Conservation (phyloP, 2,329 filamentous ascomycete species). For the Aureobasidium mangrovei region DNA sequence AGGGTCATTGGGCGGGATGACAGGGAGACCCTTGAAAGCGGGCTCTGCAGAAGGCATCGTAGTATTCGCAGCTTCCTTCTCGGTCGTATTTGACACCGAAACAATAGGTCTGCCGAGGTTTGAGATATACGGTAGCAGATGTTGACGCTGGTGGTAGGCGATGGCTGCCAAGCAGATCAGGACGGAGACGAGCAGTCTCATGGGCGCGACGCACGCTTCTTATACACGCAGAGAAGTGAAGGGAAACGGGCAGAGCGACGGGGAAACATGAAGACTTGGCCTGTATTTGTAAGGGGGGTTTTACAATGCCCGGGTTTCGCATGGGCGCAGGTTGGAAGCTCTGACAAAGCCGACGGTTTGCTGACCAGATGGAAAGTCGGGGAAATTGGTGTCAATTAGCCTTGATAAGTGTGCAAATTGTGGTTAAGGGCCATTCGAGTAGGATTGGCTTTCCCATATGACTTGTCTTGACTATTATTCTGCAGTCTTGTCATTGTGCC, state of each 20-base stretch:
- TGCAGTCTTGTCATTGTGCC: no score
- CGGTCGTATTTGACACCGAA: not conserved
- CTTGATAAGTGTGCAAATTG: not conserved
- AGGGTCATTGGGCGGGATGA: slow-evolving; percentile 37
- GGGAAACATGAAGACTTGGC: slow-evolving; percentile 8
- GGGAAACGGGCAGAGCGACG: not conserved
- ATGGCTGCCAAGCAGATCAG: slow-evolving; percentile 36
- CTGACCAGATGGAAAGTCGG: not conserved
- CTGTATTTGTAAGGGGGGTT: slow-evolving; percentile 5
- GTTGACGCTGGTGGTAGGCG: slow-evolving; percentile 28
- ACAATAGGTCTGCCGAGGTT: not conserved
- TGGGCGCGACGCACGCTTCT: slow-evolving; percentile 26
- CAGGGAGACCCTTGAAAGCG: slow-evolving; percentile 40
- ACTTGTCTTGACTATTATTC: no score
- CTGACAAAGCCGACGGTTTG: slow-evolving; percentile 10
- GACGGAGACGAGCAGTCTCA: slow-evolving; percentile 34
- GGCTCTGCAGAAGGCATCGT: slow-evolving; percentile 22
- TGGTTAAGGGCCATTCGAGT: no score
- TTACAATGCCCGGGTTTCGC: not conserved
- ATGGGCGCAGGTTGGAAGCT: not conserved
- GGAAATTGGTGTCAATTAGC: slow-evolving; percentile 1
- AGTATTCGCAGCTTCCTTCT: slow-evolving; percentile 19
- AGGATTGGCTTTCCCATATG: no score
- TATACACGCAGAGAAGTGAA: not conserved
- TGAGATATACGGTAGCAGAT: slow-evolving; percentile 5